These are phyloP conservation scores for Sporothrix globosa DNA, from an alignment of 2,329 filamentous ascomycete species.

Conservation along the genomic window DNA sequence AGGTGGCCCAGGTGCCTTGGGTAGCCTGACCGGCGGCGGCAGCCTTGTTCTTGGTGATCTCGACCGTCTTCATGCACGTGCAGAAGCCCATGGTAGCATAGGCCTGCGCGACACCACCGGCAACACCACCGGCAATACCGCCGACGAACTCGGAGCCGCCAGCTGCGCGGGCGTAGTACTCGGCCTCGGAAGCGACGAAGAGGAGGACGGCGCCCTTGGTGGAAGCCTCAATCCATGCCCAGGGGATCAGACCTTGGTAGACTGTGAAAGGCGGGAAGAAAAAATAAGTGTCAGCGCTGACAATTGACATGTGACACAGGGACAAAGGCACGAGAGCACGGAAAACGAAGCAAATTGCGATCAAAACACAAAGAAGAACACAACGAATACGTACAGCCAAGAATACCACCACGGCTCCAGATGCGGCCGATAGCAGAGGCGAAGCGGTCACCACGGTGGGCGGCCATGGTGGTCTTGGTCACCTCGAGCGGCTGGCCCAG, in stretches of 20 bases:
- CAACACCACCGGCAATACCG: conserved; percentile 89
- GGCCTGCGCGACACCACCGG: conserved; percentile 92
- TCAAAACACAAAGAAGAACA: not conserved
- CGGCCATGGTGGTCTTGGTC: conserved; percentile 99
- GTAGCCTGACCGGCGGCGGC: conserved; percentile 80
- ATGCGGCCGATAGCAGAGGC: conserved; percentile 78
- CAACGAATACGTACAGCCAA: conserved; percentile 76
- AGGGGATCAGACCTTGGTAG: conserved; percentile 99
- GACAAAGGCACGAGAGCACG: not conserved
- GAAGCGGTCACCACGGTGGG: conserved; percentile 90
- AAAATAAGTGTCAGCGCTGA: not conserved
- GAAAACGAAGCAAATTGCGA: not conserved
- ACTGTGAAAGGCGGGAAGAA: conserved; percentile 57
- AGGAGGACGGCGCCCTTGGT: conserved; percentile 99
- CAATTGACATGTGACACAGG: conserved; percentile 25
- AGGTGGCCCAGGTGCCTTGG: conserved; percentile 89
- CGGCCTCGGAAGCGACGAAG: conserved; percentile 97
- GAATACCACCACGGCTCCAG: conserved; percentile 89
- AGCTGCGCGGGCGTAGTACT: conserved; percentile 84
- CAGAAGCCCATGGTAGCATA: conserved; percentile 99
- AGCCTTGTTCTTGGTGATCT: conserved; percentile 98
- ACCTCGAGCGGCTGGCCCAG: conserved; percentile 87
- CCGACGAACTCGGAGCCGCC: conserved; percentile 85
- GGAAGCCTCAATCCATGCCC: conserved; percentile 99
- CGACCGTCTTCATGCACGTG: conserved; percentile 99